Evolutionary conservation across 805 yeast genomes (phyloP).

Genomic region (Torulaspora franciscae): DNA sequence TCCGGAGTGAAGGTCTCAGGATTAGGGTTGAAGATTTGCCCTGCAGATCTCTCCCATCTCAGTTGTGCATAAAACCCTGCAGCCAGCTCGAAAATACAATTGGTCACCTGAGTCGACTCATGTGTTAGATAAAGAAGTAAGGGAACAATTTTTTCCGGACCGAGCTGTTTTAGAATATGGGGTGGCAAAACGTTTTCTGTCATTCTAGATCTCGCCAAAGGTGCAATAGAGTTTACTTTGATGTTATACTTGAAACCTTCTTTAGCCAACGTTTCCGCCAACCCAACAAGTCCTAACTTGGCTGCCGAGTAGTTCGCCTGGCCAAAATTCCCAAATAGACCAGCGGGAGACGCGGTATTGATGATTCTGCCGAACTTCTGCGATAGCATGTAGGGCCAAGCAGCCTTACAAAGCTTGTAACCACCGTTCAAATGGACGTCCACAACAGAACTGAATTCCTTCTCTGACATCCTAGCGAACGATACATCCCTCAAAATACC

Average conservation of each 20-base stretch:
- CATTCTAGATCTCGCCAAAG: conserved; percentile 94
- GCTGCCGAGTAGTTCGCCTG: conserved; percentile 95
- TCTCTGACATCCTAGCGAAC: conserved; percentile 77
- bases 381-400: conserved; percentile 84
- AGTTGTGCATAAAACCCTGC: conserved; percentile 91
- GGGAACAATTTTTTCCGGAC: conserved; percentile 90
- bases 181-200: conserved; percentile 87
- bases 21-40: conserved; percentile 77
- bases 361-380: conserved; percentile 85
- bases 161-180: conserved; percentile 69
- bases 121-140: conserved; percentile 77
- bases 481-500: conserved; percentile 88
- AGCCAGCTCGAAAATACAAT: conserved; percentile 85
- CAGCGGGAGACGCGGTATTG: conserved; percentile 97
- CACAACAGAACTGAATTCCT: conserved; percentile 72
- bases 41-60: conserved; percentile 91
- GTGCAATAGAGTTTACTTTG: conserved; percentile 81
- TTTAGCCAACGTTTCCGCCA: conserved; percentile 90
- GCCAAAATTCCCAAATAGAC: conserved; percentile 94
- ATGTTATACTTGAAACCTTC: conserved; percentile 88
- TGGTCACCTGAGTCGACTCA: conserved; percentile 55
- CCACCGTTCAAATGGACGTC: conserved; percentile 91
- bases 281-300: conserved; percentile 81
- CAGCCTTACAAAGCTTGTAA: conserved; percentile 75
- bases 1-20: conserved; percentile 70